Conservation (phyloP, 495 filamentous ascomycete species). For the Xylaria acuta region DNA sequence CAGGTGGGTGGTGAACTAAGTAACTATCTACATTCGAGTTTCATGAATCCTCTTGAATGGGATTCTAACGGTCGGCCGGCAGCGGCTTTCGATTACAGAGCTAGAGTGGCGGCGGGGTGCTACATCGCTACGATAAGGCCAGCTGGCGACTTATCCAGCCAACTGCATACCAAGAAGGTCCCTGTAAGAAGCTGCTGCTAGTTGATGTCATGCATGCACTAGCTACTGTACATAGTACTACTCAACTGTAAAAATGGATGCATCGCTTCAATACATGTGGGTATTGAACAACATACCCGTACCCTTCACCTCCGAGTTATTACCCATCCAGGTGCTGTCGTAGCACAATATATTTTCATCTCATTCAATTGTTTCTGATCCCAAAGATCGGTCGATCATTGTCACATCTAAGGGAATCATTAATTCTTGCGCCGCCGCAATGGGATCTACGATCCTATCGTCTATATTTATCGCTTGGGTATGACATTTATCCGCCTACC, state of each 20-base stretch:
- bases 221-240: no score
- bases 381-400: background rate
- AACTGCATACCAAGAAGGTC: no score
- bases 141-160: background rate
- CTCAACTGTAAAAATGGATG: background rate
- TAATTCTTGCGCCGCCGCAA: background rate
- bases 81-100: background rate
- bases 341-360: background rate
- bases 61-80: background rate
- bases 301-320: no score
- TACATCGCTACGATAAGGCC: background rate
- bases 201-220: constrained; percentile 3
- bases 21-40: background rate
- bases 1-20: background rate
- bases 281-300: no score
- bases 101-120: background rate
- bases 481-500: background rate
- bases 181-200: background rate
- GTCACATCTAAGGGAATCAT: background rate
- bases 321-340: background rate
- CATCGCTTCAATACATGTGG: background rate
- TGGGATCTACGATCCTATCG: background rate
- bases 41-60: background rate
- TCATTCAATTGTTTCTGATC: background rate
- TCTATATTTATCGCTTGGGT: background rate